Evolutionary conservation across 257 asterid genomes (phyloP).

Genomic region (Solanum clarkiae): DNA sequence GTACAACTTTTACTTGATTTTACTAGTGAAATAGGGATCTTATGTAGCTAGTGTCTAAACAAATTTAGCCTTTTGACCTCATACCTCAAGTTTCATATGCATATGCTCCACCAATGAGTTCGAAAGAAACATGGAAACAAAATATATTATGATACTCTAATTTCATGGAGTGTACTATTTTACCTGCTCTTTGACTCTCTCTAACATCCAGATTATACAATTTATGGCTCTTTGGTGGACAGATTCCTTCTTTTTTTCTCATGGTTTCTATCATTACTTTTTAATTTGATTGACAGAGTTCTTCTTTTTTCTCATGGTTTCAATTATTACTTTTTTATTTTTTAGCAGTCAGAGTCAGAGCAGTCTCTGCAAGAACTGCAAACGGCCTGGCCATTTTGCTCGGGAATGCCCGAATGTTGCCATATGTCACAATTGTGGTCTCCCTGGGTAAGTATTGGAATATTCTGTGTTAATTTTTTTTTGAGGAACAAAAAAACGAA

Average conservation of each 20-base stretch:
- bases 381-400: conserved; percentile 93
- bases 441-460: conserved; percentile 69
- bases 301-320: background rate
- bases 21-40: background rate
- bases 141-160: background rate
- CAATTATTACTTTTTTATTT: background rate
- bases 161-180: background rate
- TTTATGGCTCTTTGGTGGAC: background rate
- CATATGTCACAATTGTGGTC: conserved; percentile 94
- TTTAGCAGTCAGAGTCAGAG: conserved; percentile 56
- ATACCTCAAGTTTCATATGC: background rate
- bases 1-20: background rate
- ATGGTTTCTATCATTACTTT: background rate
- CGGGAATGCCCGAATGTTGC: conserved; percentile 94
- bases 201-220: background rate
- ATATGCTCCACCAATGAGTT: background rate
- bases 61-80: background rate
- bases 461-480: background rate
- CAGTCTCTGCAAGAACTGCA: conserved; percentile 88
- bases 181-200: background rate
- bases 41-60: background rate
- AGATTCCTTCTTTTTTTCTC: background rate
- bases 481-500: background rate
- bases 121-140: background rate
- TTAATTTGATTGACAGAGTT: background rate